A percentile compares a stretch with the other conserved stretches of the same genome.
Evolutionary conservation across 805 yeast genomes (phyloP).

Genomic region (Barnettozyma siamensis): DNA sequence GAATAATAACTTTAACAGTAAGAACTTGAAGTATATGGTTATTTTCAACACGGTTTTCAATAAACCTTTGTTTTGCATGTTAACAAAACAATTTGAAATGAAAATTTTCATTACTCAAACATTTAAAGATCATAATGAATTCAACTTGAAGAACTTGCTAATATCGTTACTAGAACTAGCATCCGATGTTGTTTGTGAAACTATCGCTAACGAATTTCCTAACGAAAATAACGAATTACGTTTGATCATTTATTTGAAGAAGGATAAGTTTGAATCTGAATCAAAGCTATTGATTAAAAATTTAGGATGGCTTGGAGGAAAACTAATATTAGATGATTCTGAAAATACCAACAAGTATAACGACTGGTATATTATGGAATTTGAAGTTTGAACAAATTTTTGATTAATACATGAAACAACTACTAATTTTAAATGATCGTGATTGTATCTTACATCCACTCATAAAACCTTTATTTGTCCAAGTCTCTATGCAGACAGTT

Average conservation of each 20-base stretch:
- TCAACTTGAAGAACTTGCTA: slow-evolving; percentile 21
- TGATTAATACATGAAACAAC: background rate
- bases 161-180: slow-evolving; percentile 22
- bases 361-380: slow-evolving; percentile 27
- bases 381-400: slow-evolving; percentile 17
- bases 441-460: background rate
- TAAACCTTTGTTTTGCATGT: slow-evolving; percentile 20
- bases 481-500: slow-evolving; percentile 23
- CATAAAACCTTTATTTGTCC: background rate
- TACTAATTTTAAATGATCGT: background rate
- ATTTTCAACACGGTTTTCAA: slow-evolving; percentile 16
- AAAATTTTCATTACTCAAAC: slow-evolving; percentile 20
- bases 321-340: slow-evolving; percentile 16
- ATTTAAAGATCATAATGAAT: slow-evolving; percentile 17
- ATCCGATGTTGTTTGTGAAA: slow-evolving; percentile 16
- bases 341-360: slow-evolving; percentile 18
- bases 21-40: slow-evolving; percentile 16
- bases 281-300: slow-evolving; percentile 21
- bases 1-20: slow-evolving; percentile 19
- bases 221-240: slow-evolving; percentile 14
- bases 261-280: slow-evolving; percentile 21
- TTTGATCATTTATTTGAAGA: slow-evolving; percentile 20
- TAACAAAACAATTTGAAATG: slow-evolving; percentile 12
- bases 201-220: slow-evolving; percentile 2
- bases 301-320: slow-evolving; percentile 26